Conservation (phyloP, 78 protist genomes). For the Dictyostelium purpureum region DNA sequence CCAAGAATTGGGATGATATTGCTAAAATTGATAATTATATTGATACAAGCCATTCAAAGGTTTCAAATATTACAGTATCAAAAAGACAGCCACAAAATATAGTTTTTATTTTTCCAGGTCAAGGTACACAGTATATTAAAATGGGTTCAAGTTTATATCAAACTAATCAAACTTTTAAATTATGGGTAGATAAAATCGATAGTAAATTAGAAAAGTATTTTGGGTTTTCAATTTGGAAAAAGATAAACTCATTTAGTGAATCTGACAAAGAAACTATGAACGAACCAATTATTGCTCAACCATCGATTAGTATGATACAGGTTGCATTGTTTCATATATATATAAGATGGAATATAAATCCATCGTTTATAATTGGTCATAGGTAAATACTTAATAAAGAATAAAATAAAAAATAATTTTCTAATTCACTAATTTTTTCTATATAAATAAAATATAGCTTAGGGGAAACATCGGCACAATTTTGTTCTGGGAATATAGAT, state of each 20-base stretch:
- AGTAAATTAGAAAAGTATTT: not conserved
- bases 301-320: conserved; percentile 11
- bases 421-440: not conserved
- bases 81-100: not conserved
- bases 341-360: conserved; percentile 12
- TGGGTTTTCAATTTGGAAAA: not conserved
- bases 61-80: not conserved
- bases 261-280: not conserved
- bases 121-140: not conserved
- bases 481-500: conserved; percentile 7
- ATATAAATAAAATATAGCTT: not conserved
- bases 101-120: not conserved
- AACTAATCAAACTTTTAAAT: not conserved
- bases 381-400: no score
- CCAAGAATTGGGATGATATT: no score
- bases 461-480: not conserved
- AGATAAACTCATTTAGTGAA: not conserved
- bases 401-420: no score
- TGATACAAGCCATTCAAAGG: no score
- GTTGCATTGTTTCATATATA: not conserved
- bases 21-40: no score
- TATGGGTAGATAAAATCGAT: not conserved
- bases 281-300: conserved; percentile 30
- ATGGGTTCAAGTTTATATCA: conserved; percentile 6
- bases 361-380: conserved; percentile 32